Evolutionary conservation across 2,329 filamentous ascomycete genomes (phyloP).

Genomic region (Juglanconis oblonga): DNA sequence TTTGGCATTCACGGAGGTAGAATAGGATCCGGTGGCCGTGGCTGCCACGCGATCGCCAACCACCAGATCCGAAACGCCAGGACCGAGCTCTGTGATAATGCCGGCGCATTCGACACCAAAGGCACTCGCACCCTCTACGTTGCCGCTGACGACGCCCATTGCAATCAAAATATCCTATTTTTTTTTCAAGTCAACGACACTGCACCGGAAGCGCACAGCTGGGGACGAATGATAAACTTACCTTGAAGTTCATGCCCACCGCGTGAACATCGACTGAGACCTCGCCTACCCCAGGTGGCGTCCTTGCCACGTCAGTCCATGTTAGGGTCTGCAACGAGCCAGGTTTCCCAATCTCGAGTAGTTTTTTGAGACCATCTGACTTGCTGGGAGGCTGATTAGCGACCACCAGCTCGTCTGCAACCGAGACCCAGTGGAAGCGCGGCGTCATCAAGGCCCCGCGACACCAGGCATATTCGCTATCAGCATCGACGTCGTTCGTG

Average conservation of each 20-base stretch:
- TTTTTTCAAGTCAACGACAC: not conserved
- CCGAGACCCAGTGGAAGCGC: no score
- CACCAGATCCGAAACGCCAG: constrained; percentile 12
- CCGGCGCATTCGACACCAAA: not conserved
- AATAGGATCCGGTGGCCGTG: not conserved
- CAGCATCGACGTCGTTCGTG: no score
- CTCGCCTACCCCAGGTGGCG: constrained; percentile 18
- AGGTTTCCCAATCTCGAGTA: not conserved
- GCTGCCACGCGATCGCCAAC: constrained; percentile 6
- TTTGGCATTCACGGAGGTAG: not conserved
- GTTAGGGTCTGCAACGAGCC: not conserved
- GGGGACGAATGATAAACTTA: not conserved
- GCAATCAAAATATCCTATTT: not conserved
- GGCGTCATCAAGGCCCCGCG: no score
- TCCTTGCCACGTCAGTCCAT: not conserved
- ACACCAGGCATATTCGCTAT: no score
- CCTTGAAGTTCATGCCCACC: constrained; percentile 29
- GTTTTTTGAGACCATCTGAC: no score
- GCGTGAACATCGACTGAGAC: constrained; percentile 31
- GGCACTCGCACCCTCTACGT: not conserved
- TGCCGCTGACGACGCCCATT: not conserved
- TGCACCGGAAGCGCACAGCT: not conserved
- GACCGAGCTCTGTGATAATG: constrained; percentile 1
- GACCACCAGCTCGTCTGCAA: no score
- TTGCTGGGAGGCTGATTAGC: no score